Base-by-base conservation (phyloP, 2,329 filamentous ascomycete genomes). In the Biscogniauxia marginata region DNA sequence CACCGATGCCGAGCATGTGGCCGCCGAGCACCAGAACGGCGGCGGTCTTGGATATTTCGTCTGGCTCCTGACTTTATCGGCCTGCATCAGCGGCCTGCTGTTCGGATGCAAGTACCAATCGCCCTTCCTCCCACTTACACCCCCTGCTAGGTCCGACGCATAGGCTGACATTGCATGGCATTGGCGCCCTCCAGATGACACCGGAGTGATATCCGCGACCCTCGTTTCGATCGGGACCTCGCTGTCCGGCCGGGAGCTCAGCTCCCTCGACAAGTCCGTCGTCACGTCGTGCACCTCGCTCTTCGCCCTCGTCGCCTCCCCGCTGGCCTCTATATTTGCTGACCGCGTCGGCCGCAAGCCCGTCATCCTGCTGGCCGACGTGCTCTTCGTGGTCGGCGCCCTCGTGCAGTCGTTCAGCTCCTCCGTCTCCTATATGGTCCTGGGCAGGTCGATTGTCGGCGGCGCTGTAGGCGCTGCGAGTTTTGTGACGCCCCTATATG, bases 401-500 rank as follows among this genome's bases (percentile, higher is more conserved):
- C 63, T 87, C 2, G 67, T 85, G 34, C 90, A 93, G 71, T 85
- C 87, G 0, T 65, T 74, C 47, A 81, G 84, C 56, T 71, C 65
- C 2, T 82, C 79, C 0, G 87, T 93, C 1, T 64, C 73, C 11
- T 69, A 71, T 9, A 91, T 93, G 88, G 83, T 91, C 0, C 62
- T 78, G 0, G 90, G 90, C 0, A 77, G 90, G 4, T 81, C 83
- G 24, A 75, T 92, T 1, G 87, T 93, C 2, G 90, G 90, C 23
- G 77, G 85, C 0, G 89, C 85, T 0, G 87, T 93, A 0, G 90
- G 90, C 16, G 85, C 86, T 2, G 89, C 89, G 7, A 91, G 87
- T 68, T 89, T 96, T 65, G 89, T 96, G 3, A 88, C 91, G 24
- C 93, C 93, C 47, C 73, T 97, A 64, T 96, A 96, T 74, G 30